phyloP scores from a whole-genome alignment of 2,329 filamentous ascomycete genomes.

The Aureobasidium sp. region DNA sequence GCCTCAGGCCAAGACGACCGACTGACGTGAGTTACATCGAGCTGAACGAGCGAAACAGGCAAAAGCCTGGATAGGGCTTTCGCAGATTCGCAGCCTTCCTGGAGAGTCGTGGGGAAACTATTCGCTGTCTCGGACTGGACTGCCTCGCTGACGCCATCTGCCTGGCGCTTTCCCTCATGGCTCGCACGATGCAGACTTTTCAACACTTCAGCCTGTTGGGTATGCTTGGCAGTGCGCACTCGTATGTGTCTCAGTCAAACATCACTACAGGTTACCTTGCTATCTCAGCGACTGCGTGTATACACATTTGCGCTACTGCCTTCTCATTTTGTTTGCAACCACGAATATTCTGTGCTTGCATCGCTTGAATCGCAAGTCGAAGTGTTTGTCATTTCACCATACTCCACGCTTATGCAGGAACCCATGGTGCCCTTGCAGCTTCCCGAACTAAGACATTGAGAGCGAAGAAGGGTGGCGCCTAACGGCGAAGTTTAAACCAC shows the following conservation, averaged over 20 bases:
- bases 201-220: constrained; percentile 4
- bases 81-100: background rate
- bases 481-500: constrained; percentile 1
- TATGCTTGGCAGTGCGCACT: background rate
- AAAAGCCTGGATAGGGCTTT: background rate
- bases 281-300: no score
- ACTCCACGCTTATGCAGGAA: constrained; percentile 8
- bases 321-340: background rate
- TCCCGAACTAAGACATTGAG: constrained; percentile 1
- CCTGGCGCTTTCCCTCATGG: background rate
- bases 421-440: background rate
- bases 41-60: background rate
- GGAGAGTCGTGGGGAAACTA: background rate
- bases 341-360: background rate
- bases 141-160: background rate
- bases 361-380: background rate
- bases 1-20: background rate
- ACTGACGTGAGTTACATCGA: background rate
- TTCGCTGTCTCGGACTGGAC: background rate
- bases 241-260: background rate
- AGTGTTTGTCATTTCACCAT: background rate
- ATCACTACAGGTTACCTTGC: background rate
- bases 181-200: background rate
- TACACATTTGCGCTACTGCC: background rate
- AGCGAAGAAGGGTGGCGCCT: background rate